These are phyloP conservation scores for Aspergillus niger DNA, from an alignment of 2,329 filamentous ascomycete genomes.

Conservation along the genomic window DNA sequence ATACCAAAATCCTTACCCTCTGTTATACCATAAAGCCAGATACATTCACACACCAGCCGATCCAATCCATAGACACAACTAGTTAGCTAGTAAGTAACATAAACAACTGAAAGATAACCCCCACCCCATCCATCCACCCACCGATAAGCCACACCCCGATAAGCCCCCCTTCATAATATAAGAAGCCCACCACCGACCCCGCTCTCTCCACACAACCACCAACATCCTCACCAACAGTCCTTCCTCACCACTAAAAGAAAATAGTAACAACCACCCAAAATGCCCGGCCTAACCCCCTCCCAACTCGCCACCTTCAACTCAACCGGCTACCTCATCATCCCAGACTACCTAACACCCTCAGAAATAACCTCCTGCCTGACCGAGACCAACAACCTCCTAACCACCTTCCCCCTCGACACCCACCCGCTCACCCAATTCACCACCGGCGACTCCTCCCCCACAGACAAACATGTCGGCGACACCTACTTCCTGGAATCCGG, in stretches of 20 bases:
- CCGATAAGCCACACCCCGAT: no score
- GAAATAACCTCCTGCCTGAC: conserved; percentile 69
- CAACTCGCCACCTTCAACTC: conserved; percentile 73
- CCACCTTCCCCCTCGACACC: conserved; percentile 72
- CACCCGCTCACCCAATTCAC: conserved; percentile 95
- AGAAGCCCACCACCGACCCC: no score
- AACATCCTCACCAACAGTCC: not conserved
- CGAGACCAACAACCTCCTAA: conserved; percentile 74
- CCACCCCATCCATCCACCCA: no score
- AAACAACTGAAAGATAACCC: no score
- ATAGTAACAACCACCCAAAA: not conserved
- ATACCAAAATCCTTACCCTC: no score
- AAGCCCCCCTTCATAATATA: no score
- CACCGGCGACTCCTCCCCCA: conserved; percentile 68
- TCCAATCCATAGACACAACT: no score
- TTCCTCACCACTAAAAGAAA: no score
- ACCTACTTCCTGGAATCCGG: conserved; percentile 89
- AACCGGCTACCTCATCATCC: conserved; percentile 90
- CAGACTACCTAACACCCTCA: conserved; percentile 67
- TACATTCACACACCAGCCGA: no score
- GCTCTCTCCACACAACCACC: not conserved
- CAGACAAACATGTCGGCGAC: conserved; percentile 76
- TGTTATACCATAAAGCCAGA: no score
- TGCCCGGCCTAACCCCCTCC: conserved; percentile 60
- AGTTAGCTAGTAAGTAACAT: no score